Evolutionary conservation across 148 eudicot species (phyloP).

Genomic region (Nepenthes gracilis): DNA sequence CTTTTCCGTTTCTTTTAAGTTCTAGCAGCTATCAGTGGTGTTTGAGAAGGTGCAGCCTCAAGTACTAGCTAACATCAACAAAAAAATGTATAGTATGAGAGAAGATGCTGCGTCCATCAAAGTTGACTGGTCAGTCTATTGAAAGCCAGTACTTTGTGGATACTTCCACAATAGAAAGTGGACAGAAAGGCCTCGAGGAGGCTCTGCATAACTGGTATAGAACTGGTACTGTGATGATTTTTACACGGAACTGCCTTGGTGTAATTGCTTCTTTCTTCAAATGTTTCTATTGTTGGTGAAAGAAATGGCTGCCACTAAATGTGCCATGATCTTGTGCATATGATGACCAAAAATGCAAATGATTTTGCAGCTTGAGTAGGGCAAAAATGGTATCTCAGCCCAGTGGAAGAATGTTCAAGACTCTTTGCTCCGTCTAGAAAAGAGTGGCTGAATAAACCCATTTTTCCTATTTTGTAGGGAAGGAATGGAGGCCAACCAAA

Average conservation of each 20-base stretch:
- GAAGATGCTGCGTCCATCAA: slow-evolving; percentile 51
- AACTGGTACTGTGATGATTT: neutral
- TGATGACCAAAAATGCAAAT: neutral
- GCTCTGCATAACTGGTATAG: slow-evolving; percentile 71
- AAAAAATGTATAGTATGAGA: slow-evolving; percentile 81
- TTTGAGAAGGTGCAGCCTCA: slow-evolving; percentile 65
- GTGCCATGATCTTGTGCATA: neutral
- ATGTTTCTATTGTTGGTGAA: no score
- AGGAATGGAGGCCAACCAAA: slow-evolving; percentile 81
- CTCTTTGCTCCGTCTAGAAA: slow-evolving; percentile 71
- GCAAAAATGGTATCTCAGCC: slow-evolving; percentile 54
- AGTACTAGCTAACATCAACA: slow-evolving; percentile 55
- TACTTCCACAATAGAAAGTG: slow-evolving; percentile 68
- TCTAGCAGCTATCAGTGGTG: slow-evolving; percentile 58
- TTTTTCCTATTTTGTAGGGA: slow-evolving; percentile 20
- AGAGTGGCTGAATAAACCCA: slow-evolving; percentile 16
- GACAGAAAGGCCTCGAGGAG: slow-evolving; percentile 62
- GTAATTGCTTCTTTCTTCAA: neutral
- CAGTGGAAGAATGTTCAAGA: slow-evolving; percentile 89
- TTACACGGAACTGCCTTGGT: neutral
- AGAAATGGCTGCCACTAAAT: no score
- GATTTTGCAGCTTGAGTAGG: slow-evolving; percentile 53
- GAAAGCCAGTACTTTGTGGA: slow-evolving; percentile 72
- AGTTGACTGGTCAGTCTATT: slow-evolving; percentile 60
- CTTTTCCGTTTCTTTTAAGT: slow-evolving; percentile 26